Evolutionary conservation across 2,329 filamentous ascomycete species (phyloP), one percentile per base, ranked within the genome.

Genomic region (Blumeria hordei): DNA sequence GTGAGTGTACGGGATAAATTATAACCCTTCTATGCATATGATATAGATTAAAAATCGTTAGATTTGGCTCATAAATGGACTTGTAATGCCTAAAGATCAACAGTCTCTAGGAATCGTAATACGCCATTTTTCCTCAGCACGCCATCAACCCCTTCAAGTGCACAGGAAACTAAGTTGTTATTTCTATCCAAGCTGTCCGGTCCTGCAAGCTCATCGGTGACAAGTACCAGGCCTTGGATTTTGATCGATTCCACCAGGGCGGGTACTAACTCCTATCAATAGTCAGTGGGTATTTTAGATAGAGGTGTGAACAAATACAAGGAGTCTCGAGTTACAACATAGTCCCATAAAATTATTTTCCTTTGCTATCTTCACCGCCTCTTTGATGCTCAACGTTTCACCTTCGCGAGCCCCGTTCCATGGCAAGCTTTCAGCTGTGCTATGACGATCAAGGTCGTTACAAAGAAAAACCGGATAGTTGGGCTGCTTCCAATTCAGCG

Each of bases 281-380:
- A 11, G 52, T 67, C 8, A 16, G n/a, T 45, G 21, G 21, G 32
- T 2, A 16, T 53, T 39, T n/a, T 12, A 12, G 33, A 36, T 34
- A 16, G 44, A 43, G 9, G 9, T 11, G 9, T 28, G 37, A 49
- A 14, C n/a, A 74, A 82, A 64, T 74, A 93, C 87, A 71, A 98
- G 69, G 59, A 98, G 73, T 60, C 83, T 78, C 35, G 86, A 90
- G 61, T 82, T 88, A 69, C 88, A 95, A 57, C 96, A 85, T 64
- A 98, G 67, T 3, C 92, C 92, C 92, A 98, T 98, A 60, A 98
- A 86, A 66, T 98, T 98, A 67, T 98, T 98, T 65, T 82, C 85
- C 68, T 93, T 85, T 21, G 90, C 88, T 64, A 94, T 87, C 59
- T 88, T 78, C 12, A 95, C 92, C 4, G 86, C 86, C 67, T 98